phyloP scores from a whole-genome alignment of 371 early-diverging fungal species.

The Mucor indicus region DNA sequence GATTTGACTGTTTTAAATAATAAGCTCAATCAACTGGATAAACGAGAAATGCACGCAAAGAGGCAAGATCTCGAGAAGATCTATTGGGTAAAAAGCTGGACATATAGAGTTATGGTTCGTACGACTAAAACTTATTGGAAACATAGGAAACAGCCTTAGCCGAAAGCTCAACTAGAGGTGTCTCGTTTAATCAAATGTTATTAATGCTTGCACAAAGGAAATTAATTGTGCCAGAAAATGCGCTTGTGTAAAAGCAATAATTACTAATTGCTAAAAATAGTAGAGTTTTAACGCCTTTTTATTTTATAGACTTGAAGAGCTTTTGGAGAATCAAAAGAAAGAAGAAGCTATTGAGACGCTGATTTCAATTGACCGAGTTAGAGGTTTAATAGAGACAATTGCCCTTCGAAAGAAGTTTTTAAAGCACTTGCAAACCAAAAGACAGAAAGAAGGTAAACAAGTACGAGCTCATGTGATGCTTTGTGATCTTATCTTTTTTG shows the following conservation, averaged over 20 bases:
- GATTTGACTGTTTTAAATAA: constrained; percentile 22
- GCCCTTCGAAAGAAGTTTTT: constrained; percentile 44
- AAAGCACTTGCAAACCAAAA: constrained; percentile 30
- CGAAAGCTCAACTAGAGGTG: constrained; percentile 38
- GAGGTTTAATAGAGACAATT: constrained; percentile 46
- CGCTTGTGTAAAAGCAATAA: constrained; percentile 33
- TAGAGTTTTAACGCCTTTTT: too few species aligned
- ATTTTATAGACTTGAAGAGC: constrained; percentile 36
- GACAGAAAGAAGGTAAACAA: constrained; percentile 5
- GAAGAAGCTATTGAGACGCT: constrained; percentile 42
- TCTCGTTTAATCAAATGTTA: constrained; percentile 62
- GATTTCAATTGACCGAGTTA: constrained; percentile 45
- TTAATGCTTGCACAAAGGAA: constrained; percentile 57
- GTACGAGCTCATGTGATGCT: neutral
- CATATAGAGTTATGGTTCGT: too few species aligned
- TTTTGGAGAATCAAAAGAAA: constrained; percentile 39
- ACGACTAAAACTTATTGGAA: too few species aligned
- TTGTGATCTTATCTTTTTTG: neutral
- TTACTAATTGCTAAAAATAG: too few species aligned
- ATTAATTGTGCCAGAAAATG: constrained; percentile 53
- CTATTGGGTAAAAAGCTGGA: constrained; percentile 46
- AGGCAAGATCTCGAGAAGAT: constrained; percentile 39
- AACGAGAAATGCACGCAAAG: constrained; percentile 25
- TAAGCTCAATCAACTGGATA: constrained; percentile 32
- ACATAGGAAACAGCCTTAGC: constrained; percentile 38